Evolutionary conservation across 306 rosid genomes (phyloP).

Genomic region (Corylus heterophylla): DNA sequence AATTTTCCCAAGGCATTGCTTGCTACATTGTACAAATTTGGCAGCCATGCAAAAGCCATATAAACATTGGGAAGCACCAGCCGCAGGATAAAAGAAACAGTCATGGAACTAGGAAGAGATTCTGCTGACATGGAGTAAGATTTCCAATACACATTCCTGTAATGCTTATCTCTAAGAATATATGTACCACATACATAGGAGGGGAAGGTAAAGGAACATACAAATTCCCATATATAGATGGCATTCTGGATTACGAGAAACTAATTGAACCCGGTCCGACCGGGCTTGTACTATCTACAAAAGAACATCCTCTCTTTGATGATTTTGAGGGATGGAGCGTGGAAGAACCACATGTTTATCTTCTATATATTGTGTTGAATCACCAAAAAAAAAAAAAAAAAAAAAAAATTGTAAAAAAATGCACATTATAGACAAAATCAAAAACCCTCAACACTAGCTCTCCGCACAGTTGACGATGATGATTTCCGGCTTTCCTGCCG

Average conservation of each 20-base stretch:
- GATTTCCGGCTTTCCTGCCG: constrained; percentile 80
- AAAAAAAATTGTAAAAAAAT: constrained; percentile 26
- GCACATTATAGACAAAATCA: constrained; percentile 67
- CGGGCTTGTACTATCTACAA: constrained; percentile 71
- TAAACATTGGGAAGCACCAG: too few relatives aligned
- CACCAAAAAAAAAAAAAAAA: constrained; percentile 35
- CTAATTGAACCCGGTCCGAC: constrained; percentile 37
- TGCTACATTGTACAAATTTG: neutral
- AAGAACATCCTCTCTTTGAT: constrained; percentile 52
- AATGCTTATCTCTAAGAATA: neutral
- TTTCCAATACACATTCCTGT: neutral
- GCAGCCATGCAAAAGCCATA: too few relatives aligned
- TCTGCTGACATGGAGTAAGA: neutral
- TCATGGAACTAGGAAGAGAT: neutral
- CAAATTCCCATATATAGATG: neutral
- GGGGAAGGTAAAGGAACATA: neutral
- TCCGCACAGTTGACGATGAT: constrained; percentile 61
- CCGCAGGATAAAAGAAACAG: too few relatives aligned
- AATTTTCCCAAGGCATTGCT: neutral
- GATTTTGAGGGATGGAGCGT: constrained; percentile 42
- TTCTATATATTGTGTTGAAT: constrained; percentile 78
- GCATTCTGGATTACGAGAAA: constrained; percentile 20
- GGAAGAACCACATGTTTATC: constrained; percentile 63
- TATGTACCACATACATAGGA: neutral
- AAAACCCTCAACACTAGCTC: constrained; percentile 89